A percentile compares a stretch with the other conserved stretches of the same genome.
Conservation (phyloP, 139 green algal species). For the Pycnococcus provasolii region DNA sequence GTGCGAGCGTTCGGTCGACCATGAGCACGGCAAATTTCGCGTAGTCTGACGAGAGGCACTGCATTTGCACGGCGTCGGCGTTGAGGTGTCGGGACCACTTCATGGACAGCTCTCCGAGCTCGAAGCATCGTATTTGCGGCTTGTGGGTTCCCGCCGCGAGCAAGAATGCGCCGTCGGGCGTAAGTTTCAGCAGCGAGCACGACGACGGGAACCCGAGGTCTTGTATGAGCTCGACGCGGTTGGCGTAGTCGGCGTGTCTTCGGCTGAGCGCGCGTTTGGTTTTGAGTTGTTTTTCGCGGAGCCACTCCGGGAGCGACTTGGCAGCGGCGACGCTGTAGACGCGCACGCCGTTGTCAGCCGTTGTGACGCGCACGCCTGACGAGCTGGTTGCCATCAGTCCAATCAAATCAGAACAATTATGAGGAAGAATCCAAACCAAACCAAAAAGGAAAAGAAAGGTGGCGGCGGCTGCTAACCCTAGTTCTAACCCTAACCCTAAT, state of each 20-base stretch:
- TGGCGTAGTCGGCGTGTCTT: constrained; percentile 53
- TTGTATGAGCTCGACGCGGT: constrained; percentile 74
- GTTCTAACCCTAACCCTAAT: too few relatives aligned
- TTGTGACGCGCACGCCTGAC: too few relatives aligned
- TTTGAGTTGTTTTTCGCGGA: constrained; percentile 62
- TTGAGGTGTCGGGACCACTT: constrained; percentile 96
- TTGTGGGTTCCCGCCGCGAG: constrained; percentile 72
- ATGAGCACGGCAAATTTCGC: constrained; percentile 88
- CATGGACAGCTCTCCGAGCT: constrained; percentile 80
- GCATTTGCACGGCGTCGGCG: constrained; percentile 85
- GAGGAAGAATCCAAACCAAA: too few relatives aligned
- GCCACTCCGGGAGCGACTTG: constrained; percentile 76
- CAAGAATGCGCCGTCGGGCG: constrained; percentile 73
- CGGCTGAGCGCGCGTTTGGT: constrained; percentile 48
- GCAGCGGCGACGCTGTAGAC: constrained; percentile 82
- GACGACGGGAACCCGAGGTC: constrained; percentile 64
- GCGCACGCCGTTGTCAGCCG: constrained; percentile 72
- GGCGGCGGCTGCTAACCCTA: too few relatives aligned
- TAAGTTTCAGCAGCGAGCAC: constrained; percentile 72
- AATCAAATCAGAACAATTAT: too few relatives aligned
- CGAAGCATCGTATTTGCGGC: constrained; percentile 64
- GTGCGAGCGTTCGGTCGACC: constrained; percentile 63
- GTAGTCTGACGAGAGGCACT: constrained; percentile 87
- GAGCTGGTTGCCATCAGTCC: too few relatives aligned
- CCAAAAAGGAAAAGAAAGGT: too few relatives aligned